Evolutionary conservation across 306 rosid genomes (phyloP).

Genomic region (Vicia sativa): DNA sequence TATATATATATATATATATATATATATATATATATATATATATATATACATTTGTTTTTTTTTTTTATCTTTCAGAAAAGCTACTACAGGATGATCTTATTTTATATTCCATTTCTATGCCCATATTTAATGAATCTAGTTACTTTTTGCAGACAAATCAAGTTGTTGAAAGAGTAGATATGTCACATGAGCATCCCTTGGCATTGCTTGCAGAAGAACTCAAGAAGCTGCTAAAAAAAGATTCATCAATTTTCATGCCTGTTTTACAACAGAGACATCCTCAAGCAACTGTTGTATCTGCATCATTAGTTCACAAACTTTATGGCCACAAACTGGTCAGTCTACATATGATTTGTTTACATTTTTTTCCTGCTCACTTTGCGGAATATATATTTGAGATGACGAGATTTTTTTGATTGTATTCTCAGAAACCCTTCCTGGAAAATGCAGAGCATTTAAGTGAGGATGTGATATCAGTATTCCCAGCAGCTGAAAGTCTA

Average conservation of each 20-base stretch:
- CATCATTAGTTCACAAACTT: constrained; percentile 87
- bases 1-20: no score
- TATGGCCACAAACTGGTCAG: constrained; percentile 92
- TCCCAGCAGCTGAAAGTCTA: constrained; percentile 92
- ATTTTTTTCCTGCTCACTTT: constrained; percentile 17
- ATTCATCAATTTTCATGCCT: constrained; percentile 76
- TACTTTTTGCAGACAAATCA: constrained; percentile 62
- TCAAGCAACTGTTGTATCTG: constrained; percentile 78
- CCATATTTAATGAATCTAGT: constrained; percentile 31
- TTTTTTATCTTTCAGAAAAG: background rate
- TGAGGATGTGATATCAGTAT: constrained; percentile 91
- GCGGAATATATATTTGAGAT: constrained; percentile 37
- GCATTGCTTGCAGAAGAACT: constrained; percentile 94
- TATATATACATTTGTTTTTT: constrained; percentile 1
- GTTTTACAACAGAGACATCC: constrained; percentile 90
- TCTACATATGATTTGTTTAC: constrained; percentile 27
- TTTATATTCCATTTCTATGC: constrained; percentile 28
- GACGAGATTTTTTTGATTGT: constrained; percentile 25
- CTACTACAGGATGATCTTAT: constrained; percentile 15
- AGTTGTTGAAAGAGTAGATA: constrained; percentile 71
- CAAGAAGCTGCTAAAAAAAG: constrained; percentile 79
- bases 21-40: no score
- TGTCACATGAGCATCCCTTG: constrained; percentile 77
- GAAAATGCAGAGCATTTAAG: constrained; percentile 85
- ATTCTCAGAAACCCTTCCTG: constrained; percentile 86